These are phyloP conservation scores for Flagelloscypha sp. DNA, from an alignment of 768 basidiomycete genomes.

Conservation along the genomic window DNA sequence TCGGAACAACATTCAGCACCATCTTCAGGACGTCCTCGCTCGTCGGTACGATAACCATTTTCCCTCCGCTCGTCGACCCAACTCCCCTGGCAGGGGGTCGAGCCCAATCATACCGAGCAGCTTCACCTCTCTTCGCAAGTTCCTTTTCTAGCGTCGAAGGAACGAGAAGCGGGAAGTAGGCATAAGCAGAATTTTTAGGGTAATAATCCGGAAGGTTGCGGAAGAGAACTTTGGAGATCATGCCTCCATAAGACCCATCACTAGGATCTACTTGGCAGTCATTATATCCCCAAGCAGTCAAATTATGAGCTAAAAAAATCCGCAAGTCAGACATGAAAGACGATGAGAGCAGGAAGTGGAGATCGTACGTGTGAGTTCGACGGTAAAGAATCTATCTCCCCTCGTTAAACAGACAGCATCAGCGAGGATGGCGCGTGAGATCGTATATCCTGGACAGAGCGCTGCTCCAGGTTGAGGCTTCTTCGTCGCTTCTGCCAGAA, in stretches of 20 bases:
- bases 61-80: slow-evolving; percentile 13
- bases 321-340: not conserved
- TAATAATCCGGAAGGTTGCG: slow-evolving; percentile 64
- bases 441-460: slow-evolving; percentile 75
- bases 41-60: slow-evolving; percentile 19
- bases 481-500: slow-evolving; percentile 71
- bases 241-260: slow-evolving; percentile 71
- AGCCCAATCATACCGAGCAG: slow-evolving; percentile 50
- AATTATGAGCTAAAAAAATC: slow-evolving; percentile 45
- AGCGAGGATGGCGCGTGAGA: slow-evolving; percentile 75
- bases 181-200: slow-evolving; percentile 55
- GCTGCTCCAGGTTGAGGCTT: slow-evolving; percentile 58
- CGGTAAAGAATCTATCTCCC: slow-evolving; percentile 74
- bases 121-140: slow-evolving; percentile 25
- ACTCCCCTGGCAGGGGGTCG: slow-evolving; percentile 40
- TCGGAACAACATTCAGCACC: slow-evolving; percentile 13
- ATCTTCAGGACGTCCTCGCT: slow-evolving; percentile 27
- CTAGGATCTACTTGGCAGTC: slow-evolving; percentile 55
- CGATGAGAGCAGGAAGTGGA: not conserved
- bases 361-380: slow-evolving; percentile 64
- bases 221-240: slow-evolving; percentile 68
- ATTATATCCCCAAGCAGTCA: slow-evolving; percentile 74
- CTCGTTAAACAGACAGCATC: slow-evolving; percentile 71
- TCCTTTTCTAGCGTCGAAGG: slow-evolving; percentile 40
- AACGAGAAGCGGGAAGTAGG: slow-evolving; percentile 74